Base-by-base conservation (phyloP, 345 rosid genomes). In the Kandelia obovata region DNA sequence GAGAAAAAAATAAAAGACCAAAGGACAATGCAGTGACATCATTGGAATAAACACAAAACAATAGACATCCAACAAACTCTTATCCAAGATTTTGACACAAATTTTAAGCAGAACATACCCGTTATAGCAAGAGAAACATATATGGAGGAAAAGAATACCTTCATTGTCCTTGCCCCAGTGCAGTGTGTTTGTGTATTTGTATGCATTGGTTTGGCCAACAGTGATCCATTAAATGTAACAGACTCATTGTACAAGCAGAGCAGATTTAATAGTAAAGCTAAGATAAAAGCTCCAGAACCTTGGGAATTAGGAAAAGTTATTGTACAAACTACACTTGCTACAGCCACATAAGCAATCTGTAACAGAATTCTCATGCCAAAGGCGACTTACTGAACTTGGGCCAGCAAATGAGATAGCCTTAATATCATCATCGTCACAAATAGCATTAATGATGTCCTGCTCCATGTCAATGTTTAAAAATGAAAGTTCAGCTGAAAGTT, bases 381-480 rank as follows among this genome's bases (percentile, higher is more conserved):
- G 32, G 19, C 37, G 17, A 77, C 83, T 78, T 76, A 84, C 86
- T 5, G 55, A 63, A 77, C 71, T 71, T 34, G 81, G 74, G 64
- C 84, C 86, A 62, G 71, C 65, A 11, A 78, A 82, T 6, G 86
- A 80, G 56, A 84, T 47, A 61, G 88, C 82, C 72, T 82, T 82
- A 66, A 84, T 76, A 61, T 84, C 84, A 53, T 80, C 86, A 71
- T 84, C 84, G 61, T 84, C 86, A 27, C 81, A 84, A 66, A 84
- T 82, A 53, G 74, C 67, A 76, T 80, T 76, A 51, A 73, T 32
- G 61, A 84, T 77, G 49, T 84, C 88, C 88, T 84, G 86, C 70
- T 13, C 64, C 53, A 37, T 26, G 37, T 34, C 19, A 53, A 53
- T 26, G 25, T 23, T 25, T 49, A 46, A 65, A 39, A 35, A 59